These are phyloP conservation scores for Chaetomium globosum DNA, from an alignment of 2,329 filamentous ascomycete species.

Conservation along the genomic window DNA sequence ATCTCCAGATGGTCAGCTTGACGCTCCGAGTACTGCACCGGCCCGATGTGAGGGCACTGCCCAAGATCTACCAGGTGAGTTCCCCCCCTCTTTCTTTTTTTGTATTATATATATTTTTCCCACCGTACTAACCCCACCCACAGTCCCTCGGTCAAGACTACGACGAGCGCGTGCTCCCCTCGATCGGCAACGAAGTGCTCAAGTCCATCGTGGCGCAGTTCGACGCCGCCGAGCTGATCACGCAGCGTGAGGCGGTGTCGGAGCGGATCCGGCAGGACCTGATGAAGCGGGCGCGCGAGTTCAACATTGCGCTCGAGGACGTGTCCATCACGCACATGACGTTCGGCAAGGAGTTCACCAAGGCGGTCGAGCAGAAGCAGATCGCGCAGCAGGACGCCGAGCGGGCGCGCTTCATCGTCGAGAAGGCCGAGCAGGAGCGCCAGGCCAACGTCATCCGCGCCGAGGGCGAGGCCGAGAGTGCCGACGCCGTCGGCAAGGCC, in stretches of 20 bases:
- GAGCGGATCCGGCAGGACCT: constrained; percentile 92
- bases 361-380: constrained; percentile 99
- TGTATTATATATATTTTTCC: neutral
- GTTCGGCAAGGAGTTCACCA: constrained; percentile 98
- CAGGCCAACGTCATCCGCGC: constrained; percentile 98
- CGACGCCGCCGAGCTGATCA: constrained; percentile 97
- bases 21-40: constrained; percentile 93
- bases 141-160: constrained; percentile 97
- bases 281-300: constrained; percentile 88
- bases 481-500: constrained; percentile 91
- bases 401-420: constrained; percentile 95
- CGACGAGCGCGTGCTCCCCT: constrained; percentile 96
- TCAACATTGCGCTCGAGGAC: constrained; percentile 98
- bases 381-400: constrained; percentile 99
- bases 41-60: constrained; percentile 87
- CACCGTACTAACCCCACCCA: neutral
- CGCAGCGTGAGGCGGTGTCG: constrained; percentile 94
- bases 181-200: constrained; percentile 98
- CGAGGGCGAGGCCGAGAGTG: constrained; percentile 95
- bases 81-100: neutral
- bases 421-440: constrained; percentile 97
- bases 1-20: constrained; percentile 99
- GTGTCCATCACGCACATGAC: constrained; percentile 99
- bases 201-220: constrained; percentile 99
- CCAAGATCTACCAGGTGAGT: constrained; percentile 95